phyloP scores from a whole-genome alignment of 2,329 filamentous ascomycete species.

The Alternaria triticina region DNA sequence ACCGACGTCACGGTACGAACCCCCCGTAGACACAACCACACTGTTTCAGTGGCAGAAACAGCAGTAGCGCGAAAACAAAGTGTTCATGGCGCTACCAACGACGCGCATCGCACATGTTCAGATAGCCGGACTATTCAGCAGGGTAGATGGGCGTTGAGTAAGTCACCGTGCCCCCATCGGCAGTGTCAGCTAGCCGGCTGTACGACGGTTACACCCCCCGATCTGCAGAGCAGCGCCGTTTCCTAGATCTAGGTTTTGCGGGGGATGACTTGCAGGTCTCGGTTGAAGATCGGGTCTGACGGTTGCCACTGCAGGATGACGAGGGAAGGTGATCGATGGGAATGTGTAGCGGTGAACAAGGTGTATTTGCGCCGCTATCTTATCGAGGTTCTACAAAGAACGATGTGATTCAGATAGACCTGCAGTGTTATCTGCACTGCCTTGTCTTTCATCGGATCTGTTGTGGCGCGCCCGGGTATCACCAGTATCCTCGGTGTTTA shows the following conservation, averaged over 20 bases:
- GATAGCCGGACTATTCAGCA: not conserved
- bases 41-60: constrained; percentile 2
- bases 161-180: constrained; percentile 9
- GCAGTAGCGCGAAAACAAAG: constrained; percentile 6
- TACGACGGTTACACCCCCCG: not conserved
- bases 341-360: not conserved
- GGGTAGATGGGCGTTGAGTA: constrained; percentile 1
- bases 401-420: not conserved
- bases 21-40: constrained; percentile 5
- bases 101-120: not conserved
- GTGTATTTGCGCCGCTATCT: not conserved
- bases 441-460: not conserved
- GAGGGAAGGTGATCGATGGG: not conserved
- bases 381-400: not conserved
- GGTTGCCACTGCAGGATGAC: not conserved
- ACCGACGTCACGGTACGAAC: constrained; percentile 14
- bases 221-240: not conserved
- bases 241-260: not conserved
- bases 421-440: not conserved
- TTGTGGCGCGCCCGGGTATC: not conserved
- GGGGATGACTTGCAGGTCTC: not conserved
- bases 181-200: constrained; percentile 14
- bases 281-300: not conserved
- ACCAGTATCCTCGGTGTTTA: not conserved
- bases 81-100: constrained; percentile 1